Evolutionary conservation across 2,329 filamentous ascomycete species (phyloP), one percentile per base, ranked within the genome.

Genomic region (Fusarium oligoseptatum): DNA sequence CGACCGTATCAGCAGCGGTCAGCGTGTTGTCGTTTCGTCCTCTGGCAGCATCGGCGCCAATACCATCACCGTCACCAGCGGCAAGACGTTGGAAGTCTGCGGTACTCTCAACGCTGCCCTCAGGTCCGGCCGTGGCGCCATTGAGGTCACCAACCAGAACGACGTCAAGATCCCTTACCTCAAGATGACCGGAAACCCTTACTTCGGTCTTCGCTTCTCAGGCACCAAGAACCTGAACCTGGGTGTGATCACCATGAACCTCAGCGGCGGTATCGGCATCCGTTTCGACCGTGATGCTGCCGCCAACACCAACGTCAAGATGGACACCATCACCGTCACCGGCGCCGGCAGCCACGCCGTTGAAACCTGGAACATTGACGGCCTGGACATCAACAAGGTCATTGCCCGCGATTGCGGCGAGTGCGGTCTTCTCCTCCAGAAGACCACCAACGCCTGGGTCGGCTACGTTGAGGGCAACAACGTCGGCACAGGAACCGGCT

Each of bases 311-410:
- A 88, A 90, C 74, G 88, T 90, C 22, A 85, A 81, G 57, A 90
- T 90, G 84, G 88, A 84, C 80, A 56, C 62, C 9, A 86, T 90
- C 72, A 84, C 72, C 7, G 87, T 90, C 27, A 88, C 83, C 0
- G 88, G 88, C 4, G 87, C 88, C 9, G 82, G 86, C 7, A 88
- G 86, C 76, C 89, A 91, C 76, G 88, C 87, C 3, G 87, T 91
- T 37, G 89, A 91, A 80, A 88, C 87, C 0, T 90, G 88, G 87
- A 90, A 90, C 78, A 90, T 90, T 48, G 85, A 90, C 71, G 86
- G 87, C 12, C 83, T 91, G 3, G 82, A 79, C 1, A 87, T 91
- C 74, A 84, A 84, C 73, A 80, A 82, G 20, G 88, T 91, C 48
- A 86, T 90, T 39, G 89, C 88, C 1, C 82, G 82, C 10, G 81